Percentiles rank a stretch among this genome's conserved stretches.
phyloP scores from a whole-genome alignment of 148 eudicot species.

The Rhododendron molle region DNA sequence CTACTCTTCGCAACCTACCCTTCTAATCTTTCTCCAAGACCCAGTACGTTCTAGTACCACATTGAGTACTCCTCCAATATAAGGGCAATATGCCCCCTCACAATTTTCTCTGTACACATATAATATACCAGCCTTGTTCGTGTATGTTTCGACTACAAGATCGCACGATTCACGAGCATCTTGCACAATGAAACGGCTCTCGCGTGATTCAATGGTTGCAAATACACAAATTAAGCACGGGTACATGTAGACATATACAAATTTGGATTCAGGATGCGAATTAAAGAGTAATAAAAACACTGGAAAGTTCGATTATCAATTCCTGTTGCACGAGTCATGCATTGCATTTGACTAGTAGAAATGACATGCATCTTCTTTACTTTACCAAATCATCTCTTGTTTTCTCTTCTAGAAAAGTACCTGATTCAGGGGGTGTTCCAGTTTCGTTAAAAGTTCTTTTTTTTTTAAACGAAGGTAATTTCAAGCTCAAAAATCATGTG shows the following conservation, averaged over 20 bases:
- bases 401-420: no score
- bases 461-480: no score
- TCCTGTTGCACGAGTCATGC: background rate
- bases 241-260: no score
- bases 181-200: no score
- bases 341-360: background rate
- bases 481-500: no score
- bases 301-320: no score
- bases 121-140: background rate
- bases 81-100: no score
- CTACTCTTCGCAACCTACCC: slow-evolving; percentile 11
- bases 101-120: background rate
- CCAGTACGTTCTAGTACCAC: background rate
- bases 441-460: no score
- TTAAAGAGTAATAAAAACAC: background rate
- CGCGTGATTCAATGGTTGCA: background rate
- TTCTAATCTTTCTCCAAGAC: background rate
- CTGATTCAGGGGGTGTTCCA: no score
- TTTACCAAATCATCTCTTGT: background rate
- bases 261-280: background rate
- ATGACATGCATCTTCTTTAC: background rate
- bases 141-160: background rate
- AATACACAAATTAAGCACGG: no score
- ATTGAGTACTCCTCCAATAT: no score
- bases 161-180: background rate